These are phyloP conservation scores for Shiraia bambusicola DNA, from an alignment of 2,329 filamentous ascomycete species.

Conservation along the genomic window DNA sequence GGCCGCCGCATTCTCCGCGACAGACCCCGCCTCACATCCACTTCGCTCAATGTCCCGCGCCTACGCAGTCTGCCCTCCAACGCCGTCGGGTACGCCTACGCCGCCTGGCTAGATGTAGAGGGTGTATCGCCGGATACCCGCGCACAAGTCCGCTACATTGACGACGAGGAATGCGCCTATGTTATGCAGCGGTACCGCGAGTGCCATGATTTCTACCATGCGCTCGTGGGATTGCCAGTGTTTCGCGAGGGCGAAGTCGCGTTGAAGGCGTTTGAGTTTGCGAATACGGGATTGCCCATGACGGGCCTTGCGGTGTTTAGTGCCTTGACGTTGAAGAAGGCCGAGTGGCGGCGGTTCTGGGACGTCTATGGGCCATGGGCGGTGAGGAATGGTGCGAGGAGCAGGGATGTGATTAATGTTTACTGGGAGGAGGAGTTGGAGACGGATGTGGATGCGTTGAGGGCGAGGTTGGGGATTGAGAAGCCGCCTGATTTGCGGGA, in stretches of 20 bases:
- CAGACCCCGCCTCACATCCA: constrained; percentile 81
- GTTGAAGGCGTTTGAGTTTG: constrained; percentile 97
- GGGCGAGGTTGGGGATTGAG: constrained; percentile 77
- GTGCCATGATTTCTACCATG: constrained; percentile 97
- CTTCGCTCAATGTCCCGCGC: constrained; percentile 64
- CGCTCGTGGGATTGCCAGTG: constrained; percentile 84
- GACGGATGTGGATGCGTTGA: constrained; percentile 75
- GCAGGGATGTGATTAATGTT: constrained; percentile 85
- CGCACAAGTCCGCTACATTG: constrained; percentile 79
- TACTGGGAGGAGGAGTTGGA: constrained; percentile 97
- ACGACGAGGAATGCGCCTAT: constrained; percentile 94
- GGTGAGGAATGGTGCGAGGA: constrained; percentile 72
- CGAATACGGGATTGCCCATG: constrained; percentile 93
- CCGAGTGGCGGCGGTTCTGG: constrained; percentile 68
- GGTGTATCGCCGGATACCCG: constrained; percentile 91
- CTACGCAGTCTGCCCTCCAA: constrained; percentile 72
- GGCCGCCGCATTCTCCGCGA: constrained; percentile 90
- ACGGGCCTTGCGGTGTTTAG: constrained; percentile 83
- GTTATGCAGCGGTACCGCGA: constrained; percentile 98
- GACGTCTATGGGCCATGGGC: constrained; percentile 87
- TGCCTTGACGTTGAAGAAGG: constrained; percentile 62
- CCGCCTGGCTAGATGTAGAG: constrained; percentile 88
- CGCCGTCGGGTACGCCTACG: constrained; percentile 80
- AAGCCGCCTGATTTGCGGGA: constrained; percentile 80
- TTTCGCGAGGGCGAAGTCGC: constrained; percentile 95